Conservation (phyloP, 768 basidiomycete genomes). For the Xerocomellus chrysenteron region DNA sequence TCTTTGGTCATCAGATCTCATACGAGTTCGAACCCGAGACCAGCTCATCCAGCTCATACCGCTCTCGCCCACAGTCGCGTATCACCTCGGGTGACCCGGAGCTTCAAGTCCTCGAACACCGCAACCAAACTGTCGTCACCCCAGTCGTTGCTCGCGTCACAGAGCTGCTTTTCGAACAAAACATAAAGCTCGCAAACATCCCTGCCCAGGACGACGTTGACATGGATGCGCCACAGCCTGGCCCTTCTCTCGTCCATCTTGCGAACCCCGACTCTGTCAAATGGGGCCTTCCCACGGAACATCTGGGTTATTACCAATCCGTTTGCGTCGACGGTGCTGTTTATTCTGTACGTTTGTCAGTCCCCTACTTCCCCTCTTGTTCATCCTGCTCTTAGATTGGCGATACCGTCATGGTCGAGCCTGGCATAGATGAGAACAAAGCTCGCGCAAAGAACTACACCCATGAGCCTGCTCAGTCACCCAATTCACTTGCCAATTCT, state of each 20-base stretch:
- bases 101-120: constrained; percentile 37
- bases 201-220: constrained; percentile 28
- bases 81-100: constrained; percentile 16
- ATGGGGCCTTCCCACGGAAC: constrained; percentile 31
- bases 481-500: constrained; percentile 54
- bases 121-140: constrained; percentile 42
- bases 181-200: constrained; percentile 40
- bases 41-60: constrained; percentile 17
- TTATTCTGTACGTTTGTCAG: constrained; percentile 47
- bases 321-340: constrained; percentile 55
- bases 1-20: constrained; percentile 28
- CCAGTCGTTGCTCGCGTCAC: constrained; percentile 48
- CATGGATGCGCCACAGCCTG: constrained; percentile 14
- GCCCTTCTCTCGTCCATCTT: constrained; percentile 23
- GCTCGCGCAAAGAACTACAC: constrained; percentile 41
- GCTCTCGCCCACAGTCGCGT: constrained; percentile 13
- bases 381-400: constrained; percentile 46
- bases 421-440: constrained; percentile 49
- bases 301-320: constrained; percentile 39
- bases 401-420: constrained; percentile 62
- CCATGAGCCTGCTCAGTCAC: constrained; percentile 42
- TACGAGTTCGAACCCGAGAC: constrained; percentile 22
- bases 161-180: constrained; percentile 45
- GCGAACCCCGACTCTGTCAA: constrained; percentile 34
- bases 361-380: background rate